Evolutionary conservation across 1,284 basidiomycete genomes (phyloP).

Genomic region (Trichosporon sp.): DNA sequence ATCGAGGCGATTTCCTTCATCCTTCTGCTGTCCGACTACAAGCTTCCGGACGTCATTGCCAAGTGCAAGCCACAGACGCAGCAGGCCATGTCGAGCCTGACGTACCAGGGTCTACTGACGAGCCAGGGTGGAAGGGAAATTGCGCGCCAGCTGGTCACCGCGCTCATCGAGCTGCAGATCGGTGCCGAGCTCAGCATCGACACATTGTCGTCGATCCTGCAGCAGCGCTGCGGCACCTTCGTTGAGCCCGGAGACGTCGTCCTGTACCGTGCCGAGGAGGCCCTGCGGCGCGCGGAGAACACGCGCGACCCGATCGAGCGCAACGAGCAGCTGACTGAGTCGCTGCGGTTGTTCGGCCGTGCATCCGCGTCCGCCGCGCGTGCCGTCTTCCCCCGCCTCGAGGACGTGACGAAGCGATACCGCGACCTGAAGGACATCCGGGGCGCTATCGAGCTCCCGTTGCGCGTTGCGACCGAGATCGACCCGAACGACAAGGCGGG

Average conservation of each 20-base stretch:
- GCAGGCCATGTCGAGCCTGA: slow-evolving; percentile 67
- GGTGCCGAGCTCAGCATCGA: slow-evolving; percentile 94
- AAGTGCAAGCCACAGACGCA: slow-evolving; percentile 62
- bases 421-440: slow-evolving; percentile 64
- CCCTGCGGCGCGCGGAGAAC: slow-evolving; percentile 84
- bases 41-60: slow-evolving; percentile 76
- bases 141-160: slow-evolving; percentile 86
- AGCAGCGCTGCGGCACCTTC: slow-evolving; percentile 93
- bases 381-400: slow-evolving; percentile 78
- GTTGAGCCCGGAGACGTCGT: slow-evolving; percentile 98
- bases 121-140: slow-evolving; percentile 77
- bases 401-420: slow-evolving; percentile 84
- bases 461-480: slow-evolving; percentile 77
- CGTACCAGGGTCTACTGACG: slow-evolving; percentile 82
- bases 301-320: slow-evolving; percentile 71
- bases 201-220: slow-evolving; percentile 89
- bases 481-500: slow-evolving; percentile 77
- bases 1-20: slow-evolving; percentile 93
- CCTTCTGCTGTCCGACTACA: slow-evolving; percentile 87
- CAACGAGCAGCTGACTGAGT: slow-evolving; percentile 75
- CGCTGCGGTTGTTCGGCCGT: slow-evolving; percentile 80
- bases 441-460: slow-evolving; percentile 84
- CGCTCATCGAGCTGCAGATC: slow-evolving; percentile 96
- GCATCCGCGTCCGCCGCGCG: slow-evolving; percentile 67
- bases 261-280: slow-evolving; percentile 81